A percentile compares a stretch with the other conserved stretches of the same genome.
Conservation (phyloP, 805 yeast genomes). For the Candida quercuum region DNA sequence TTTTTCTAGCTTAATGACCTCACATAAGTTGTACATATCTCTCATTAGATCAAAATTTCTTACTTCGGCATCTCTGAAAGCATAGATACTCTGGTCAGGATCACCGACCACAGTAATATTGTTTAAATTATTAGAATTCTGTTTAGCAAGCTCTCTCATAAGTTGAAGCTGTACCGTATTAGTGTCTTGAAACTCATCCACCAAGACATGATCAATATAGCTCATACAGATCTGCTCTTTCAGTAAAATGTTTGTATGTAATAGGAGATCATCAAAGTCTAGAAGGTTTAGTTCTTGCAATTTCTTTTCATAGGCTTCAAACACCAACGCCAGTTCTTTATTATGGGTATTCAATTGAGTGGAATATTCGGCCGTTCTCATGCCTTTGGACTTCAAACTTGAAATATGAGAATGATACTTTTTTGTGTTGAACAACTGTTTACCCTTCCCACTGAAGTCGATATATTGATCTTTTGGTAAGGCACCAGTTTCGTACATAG, state of each 20-base stretch:
- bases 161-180: slow-evolving; percentile 70
- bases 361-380: slow-evolving; percentile 36
- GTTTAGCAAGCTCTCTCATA: slow-evolving; percentile 45
- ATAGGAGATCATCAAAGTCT: slow-evolving; percentile 83
- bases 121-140: slow-evolving; percentile 33
- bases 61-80: slow-evolving; percentile 75
- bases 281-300: slow-evolving; percentile 39
- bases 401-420: slow-evolving; percentile 41
- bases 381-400: slow-evolving; percentile 48
- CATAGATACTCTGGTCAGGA: slow-evolving; percentile 93
- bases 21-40: slow-evolving; percentile 28
- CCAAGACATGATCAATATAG: slow-evolving; percentile 60
- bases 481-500: slow-evolving; percentile 1
- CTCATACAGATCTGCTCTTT: slow-evolving; percentile 15
- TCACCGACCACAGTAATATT: slow-evolving; percentile 91
- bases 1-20: slow-evolving; percentile 44
- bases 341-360: slow-evolving; percentile 22
- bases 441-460: slow-evolving; percentile 6
- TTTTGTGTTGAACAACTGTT: slow-evolving; percentile 31
- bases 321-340: slow-evolving; percentile 35
- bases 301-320: slow-evolving; percentile 45
- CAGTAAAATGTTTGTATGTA: slow-evolving; percentile 49
- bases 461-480: slow-evolving; percentile 4
- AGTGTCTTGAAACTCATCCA: slow-evolving; percentile 96
- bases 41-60: slow-evolving; percentile 59